Base-by-base conservation (phyloP, 2,329 filamentous ascomycete species). In the Fusarium robinianum region DNA sequence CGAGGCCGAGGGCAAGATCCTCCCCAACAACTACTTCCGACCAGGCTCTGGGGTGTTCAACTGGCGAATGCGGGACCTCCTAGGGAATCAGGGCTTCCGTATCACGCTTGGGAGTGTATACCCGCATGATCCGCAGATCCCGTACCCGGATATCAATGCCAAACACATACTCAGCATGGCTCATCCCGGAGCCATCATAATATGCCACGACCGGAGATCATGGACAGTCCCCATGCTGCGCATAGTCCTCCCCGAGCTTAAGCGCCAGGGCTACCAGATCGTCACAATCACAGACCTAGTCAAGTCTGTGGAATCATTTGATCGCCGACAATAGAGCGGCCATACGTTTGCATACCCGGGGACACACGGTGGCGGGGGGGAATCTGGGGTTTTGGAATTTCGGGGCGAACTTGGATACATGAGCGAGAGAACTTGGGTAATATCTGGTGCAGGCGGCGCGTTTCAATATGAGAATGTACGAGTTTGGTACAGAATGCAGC, bases 111-210 rank as follows among this genome's bases (percentile, higher is more conserved):
- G 90, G 3, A 84, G 83, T 66, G 84, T 96, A 26, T 96, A 95
- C 68, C 90, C 90, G 5, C 90, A 95, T 70, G 90, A 96, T 70
- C 84, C 90, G n/a, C 90, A 95, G 74, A 85, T 96, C 45, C 74
- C 74, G 8, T 84, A 79, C 60, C 77, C 81, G 55, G 71, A 73
- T 52, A 56, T 90, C 38, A 96, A 96, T 68, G 85, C 88, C 6
- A 75, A 73, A 54, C 90, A 95, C 71, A 80, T 95, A 4, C 67
- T 95, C 57, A 90, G 87, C 69, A 90, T 90, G 85, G 74, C 86
- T 23, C 74, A 80, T 32, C 84, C 87, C 0, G 90, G 90, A 0
- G 84, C 80, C 18, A 85, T 96, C 44, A 84, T 96, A 49, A 85
- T 96, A 37, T 91, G 89, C 63, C 90, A 96, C 71, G 90, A 96